Conservation (phyloP, 1,139 yeast species). For the Entelexis sorbosivorans region DNA sequence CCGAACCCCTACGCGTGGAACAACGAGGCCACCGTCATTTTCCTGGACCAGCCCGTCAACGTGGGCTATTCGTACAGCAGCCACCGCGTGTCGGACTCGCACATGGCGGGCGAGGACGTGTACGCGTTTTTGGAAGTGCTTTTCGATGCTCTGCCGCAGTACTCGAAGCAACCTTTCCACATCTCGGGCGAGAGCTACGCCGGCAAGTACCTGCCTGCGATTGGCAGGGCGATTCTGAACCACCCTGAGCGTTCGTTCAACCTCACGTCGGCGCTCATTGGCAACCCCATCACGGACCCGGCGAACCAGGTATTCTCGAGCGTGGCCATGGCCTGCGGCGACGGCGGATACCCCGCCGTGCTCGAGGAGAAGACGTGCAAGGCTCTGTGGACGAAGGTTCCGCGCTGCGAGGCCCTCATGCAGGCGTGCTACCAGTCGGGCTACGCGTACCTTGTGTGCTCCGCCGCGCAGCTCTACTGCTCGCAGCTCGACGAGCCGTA, state of each 20-base stretch:
- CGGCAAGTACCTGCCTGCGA: slow-evolving; percentile 74
- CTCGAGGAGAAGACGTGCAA: slow-evolving; percentile 52
- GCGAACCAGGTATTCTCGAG: slow-evolving; percentile 42
- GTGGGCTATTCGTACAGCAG: slow-evolving; percentile 68
- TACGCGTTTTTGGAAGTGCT: slow-evolving; percentile 65
- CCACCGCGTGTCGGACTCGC: slow-evolving; percentile 47
- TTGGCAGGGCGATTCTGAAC: slow-evolving; percentile 59
- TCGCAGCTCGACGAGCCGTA: slow-evolving; percentile 35
- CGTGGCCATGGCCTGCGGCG: slow-evolving; percentile 42
- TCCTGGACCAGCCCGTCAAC: slow-evolving; percentile 64
- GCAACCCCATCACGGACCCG: slow-evolving; percentile 76
- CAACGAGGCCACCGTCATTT: slow-evolving; percentile 54
- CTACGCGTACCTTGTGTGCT: slow-evolving; percentile 38
- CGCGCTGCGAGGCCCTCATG: slow-evolving; percentile 46
- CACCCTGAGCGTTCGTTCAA: slow-evolving; percentile 54
- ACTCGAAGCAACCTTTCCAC: slow-evolving; percentile 46
- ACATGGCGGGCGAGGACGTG: slow-evolving; percentile 70
- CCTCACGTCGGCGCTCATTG: slow-evolving; percentile 61
- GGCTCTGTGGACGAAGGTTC: slow-evolving; percentile 41
- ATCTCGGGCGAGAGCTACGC: slow-evolving; percentile 85
- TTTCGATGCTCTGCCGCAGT: slow-evolving; percentile 62
- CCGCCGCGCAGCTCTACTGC: slow-evolving; percentile 75
- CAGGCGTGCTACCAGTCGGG: slow-evolving; percentile 44
- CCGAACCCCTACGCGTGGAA: slow-evolving; percentile 62
- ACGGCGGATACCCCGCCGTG: slow-evolving; percentile 64